Evolutionary conservation across 257 asterid species (phyloP), one percentile per base, ranked within the genome.

Genomic region (Leonotis leonurus): DNA sequence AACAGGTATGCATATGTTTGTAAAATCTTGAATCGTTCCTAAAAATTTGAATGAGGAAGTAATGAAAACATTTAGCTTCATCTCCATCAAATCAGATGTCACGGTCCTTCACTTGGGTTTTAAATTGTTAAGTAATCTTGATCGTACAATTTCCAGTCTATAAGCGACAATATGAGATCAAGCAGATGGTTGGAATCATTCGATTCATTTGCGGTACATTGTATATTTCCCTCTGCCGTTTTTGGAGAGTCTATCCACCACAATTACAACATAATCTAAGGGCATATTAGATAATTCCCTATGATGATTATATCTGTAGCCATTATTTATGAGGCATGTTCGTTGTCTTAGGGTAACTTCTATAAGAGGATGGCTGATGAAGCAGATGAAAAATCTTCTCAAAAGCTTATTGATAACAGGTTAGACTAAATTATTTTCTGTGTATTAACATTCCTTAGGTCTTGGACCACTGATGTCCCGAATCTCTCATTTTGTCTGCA

Each of bases 341-440:
- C 60, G 51, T 60, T 73, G 62, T 21, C 29, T 39, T 70, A 84
- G 94, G 97, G 95, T 45, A 65, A 78, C 69, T 82, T 80, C 71
- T 89, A 61, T 52, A 82, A 69, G 85, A 71, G 14, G 75, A 84
- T 77, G 76, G 95, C 97, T n/a, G 77, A 76, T 56, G 94, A 84
- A 70, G 84, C 88, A 71, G 85, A 89, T 65, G 91, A 86, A 73
- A 49, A 58, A 61, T 85, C 97, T 64, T 53, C 82, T 49, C 62
- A 73, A 56, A 81, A 70, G 70, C 87, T 89, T 69, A 64, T 65
- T 18, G 70, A 68, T 36, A 53, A 62, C 74, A 86, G 91, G 97
- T 86, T 41, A 57, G 78, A 16, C 54, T 54, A 56, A 49, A 48
- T 13, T 53, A 41, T 40, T 59, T 69, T 56, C 60, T 22, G 26